These are phyloP conservation scores for Xylariales sp. DNA, from an alignment of 2,329 filamentous ascomycete species.

Conservation along the genomic window DNA sequence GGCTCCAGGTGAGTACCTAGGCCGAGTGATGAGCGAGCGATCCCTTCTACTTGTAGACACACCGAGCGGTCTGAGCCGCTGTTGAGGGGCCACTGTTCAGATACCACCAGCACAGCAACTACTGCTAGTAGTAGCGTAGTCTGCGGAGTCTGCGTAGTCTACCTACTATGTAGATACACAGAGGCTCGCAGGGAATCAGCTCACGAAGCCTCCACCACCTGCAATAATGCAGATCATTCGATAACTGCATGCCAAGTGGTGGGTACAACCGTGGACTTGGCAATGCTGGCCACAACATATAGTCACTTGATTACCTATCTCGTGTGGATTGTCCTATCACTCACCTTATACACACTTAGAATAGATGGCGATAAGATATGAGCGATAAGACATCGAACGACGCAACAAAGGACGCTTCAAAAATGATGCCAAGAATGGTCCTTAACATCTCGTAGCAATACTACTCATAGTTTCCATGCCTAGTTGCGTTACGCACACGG, in stretches of 20 bases:
- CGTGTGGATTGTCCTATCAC: constrained; percentile 1
- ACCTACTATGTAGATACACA: neutral
- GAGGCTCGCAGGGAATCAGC: constrained; percentile 28
- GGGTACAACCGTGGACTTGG: constrained; percentile 6
- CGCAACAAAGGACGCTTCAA: constrained; percentile 3
- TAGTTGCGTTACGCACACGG: neutral
- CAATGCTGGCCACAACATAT: constrained; percentile 2
- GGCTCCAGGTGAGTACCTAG: constrained; percentile 30
- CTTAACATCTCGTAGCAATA: constrained; percentile 11
- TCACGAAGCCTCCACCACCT: constrained; percentile 30
- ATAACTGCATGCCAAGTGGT: constrained; percentile 28
- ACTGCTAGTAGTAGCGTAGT: too few species aligned
- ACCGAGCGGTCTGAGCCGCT: constrained; percentile 40
- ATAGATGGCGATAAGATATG: constrained; percentile 2
- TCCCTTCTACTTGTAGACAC: constrained; percentile 37
- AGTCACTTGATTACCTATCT: neutral
- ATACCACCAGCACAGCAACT: constrained; percentile 1
- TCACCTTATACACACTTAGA: neutral
- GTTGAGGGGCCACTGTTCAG: constrained; percentile 16
- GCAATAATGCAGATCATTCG: constrained; percentile 36
- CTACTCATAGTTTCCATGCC: constrained; percentile 1
- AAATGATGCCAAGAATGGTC: too few species aligned
- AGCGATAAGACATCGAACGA: constrained; percentile 18
- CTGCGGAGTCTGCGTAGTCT: neutral
- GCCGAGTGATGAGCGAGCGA: constrained; percentile 29